phyloP scores from a whole-genome alignment of 352 stramenopile genomes.

The Lagenidium giganteum region DNA sequence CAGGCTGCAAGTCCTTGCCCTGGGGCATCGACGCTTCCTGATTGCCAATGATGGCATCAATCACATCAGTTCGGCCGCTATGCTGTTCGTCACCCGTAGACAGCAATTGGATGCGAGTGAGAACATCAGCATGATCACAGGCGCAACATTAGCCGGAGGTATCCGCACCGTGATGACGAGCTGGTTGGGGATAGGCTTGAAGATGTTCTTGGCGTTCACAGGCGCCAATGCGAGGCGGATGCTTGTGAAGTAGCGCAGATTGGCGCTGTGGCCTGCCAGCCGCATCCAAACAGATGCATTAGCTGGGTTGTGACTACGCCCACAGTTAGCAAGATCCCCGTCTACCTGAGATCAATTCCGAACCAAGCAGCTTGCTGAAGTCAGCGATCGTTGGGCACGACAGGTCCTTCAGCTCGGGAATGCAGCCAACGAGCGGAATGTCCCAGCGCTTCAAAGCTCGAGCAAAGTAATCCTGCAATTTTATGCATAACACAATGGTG shows the following conservation, averaged over 20 bases:
- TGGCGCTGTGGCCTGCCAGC: conserved; percentile 63
- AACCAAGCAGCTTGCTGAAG: conserved; percentile 84
- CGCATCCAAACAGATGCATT: too few relatives aligned
- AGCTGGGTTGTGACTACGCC: too few relatives aligned
- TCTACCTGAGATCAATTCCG: conserved; percentile 67
- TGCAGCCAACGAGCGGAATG: conserved; percentile 82
- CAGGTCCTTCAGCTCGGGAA: conserved; percentile 80
- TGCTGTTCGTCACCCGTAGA: conserved; percentile 44
- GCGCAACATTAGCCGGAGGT: background rate
- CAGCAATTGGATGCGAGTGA: conserved; percentile 7
- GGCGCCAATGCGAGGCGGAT: conserved; percentile 75
- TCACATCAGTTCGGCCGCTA: conserved; percentile 76
- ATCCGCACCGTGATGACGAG: conserved; percentile 75
- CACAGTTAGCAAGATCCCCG: too few relatives aligned
- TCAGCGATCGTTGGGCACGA: conserved; percentile 83
- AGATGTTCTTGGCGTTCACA: conserved; percentile 69
- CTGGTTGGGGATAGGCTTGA: conserved; percentile 84
- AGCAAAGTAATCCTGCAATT: conserved; percentile 84
- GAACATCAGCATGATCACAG: background rate
- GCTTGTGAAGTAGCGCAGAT: conserved; percentile 81
- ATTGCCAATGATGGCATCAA: conserved; percentile 83
- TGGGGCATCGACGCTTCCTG: conserved; percentile 62
- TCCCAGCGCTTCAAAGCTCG: conserved; percentile 88
- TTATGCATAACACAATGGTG: background rate
- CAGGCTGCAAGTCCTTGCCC: conserved; percentile 63